Percentiles rank a stretch among this genome's conserved stretches.
phyloP scores from a whole-genome alignment of 805 yeast genomes.

The Wickerhamomyces rabaulensis region DNA sequence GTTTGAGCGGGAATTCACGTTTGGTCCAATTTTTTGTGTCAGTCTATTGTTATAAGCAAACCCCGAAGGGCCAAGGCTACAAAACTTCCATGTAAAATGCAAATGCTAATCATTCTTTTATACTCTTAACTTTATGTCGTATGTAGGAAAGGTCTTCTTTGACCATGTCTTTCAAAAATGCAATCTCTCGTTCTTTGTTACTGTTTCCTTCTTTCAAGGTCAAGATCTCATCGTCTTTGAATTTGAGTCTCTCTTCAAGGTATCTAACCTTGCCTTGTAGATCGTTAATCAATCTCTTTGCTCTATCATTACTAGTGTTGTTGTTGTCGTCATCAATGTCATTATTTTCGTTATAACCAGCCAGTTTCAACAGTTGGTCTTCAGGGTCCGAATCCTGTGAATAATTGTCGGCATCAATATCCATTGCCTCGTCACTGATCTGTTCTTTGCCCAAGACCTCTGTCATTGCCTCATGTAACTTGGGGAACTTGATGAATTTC shows the following conservation, averaged over 20 bases:
- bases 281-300: not conserved
- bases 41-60: too few relatives aligned
- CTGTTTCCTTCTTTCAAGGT: conserved; percentile 5
- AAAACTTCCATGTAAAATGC: too few relatives aligned
- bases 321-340: not conserved
- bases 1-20: not conserved
- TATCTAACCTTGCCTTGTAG: not conserved
- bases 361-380: conserved; percentile 16
- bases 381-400: conserved; percentile 9
- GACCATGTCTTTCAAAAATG: conserved; percentile 18
- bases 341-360: conserved; percentile 11
- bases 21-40: not conserved
- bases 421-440: not conserved
- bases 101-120: not conserved
- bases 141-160: conserved; percentile 22
- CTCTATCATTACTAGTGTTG: conserved; percentile 1
- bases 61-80: too few relatives aligned
- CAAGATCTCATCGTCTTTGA: conserved; percentile 4
- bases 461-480: conserved; percentile 13
- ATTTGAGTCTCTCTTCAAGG: conserved; percentile 8
- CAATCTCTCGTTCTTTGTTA: conserved; percentile 18
- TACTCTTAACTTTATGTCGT: conserved; percentile 15
- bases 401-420: not conserved
- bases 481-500: conserved; percentile 11
- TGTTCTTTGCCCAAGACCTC: conserved; percentile 11